Percentiles rank a stretch among this genome's conserved stretches.
phyloP scores from a whole-genome alignment of 2,329 filamentous ascomycete genomes.

The Fusarium nygamai region DNA sequence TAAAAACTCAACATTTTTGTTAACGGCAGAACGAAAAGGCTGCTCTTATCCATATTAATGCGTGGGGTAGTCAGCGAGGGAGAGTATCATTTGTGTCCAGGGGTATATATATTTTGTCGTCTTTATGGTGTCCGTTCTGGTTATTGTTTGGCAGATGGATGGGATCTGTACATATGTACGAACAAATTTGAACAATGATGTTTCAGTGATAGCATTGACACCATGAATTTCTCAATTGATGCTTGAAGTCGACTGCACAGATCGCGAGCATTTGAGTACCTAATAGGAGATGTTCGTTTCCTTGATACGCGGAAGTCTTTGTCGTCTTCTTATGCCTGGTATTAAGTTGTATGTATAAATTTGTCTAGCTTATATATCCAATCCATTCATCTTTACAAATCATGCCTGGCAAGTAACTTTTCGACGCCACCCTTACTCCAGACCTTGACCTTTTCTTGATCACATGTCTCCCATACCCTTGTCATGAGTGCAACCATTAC shows the following conservation, averaged over 20 bases:
- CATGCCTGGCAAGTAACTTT: constrained; percentile 39
- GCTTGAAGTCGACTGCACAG: background rate
- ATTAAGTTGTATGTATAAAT: constrained; percentile 25
- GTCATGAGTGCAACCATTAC: constrained; percentile 65
- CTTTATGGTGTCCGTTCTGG: constrained; percentile 35
- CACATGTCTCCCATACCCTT: constrained; percentile 71
- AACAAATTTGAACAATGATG: constrained; percentile 39
- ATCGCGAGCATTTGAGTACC: background rate
- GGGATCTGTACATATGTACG: constrained; percentile 40
- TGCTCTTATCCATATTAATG: constrained; percentile 41
- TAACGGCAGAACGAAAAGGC: constrained; percentile 13
- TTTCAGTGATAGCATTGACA: background rate
- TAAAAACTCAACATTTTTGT: constrained; percentile 38
- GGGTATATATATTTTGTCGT: constrained; percentile 6
- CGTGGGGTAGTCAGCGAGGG: constrained; percentile 33
- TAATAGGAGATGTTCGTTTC: background rate
- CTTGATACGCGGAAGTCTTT: background rate
- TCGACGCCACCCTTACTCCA: constrained; percentile 71
- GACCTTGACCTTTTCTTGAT: constrained; percentile 68
- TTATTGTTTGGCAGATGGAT: constrained; percentile 28
- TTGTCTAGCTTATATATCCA: constrained; percentile 2
- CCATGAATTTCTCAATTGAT: background rate
- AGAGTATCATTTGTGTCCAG: constrained; percentile 15
- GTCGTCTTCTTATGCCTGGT: constrained; percentile 27
- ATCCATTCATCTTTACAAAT: constrained; percentile 2